phyloP scores from a whole-genome alignment of 2,329 filamentous ascomycete genomes.

The Monascus ruber region DNA sequence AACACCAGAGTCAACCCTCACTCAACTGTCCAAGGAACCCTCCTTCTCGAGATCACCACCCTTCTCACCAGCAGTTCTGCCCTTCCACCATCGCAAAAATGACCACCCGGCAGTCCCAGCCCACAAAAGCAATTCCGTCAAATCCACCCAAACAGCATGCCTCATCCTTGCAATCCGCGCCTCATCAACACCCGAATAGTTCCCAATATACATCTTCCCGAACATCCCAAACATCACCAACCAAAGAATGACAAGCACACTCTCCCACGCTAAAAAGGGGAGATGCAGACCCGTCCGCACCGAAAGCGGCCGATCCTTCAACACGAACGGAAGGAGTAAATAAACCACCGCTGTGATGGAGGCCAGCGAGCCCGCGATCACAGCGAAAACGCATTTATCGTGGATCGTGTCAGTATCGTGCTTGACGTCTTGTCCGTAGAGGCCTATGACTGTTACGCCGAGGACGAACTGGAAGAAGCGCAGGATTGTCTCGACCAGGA shows the following conservation, averaged over 20 bases:
- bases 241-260: constrained; percentile 65
- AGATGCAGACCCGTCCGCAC: constrained; percentile 12
- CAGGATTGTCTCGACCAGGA: constrained; percentile 32
- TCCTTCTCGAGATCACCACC: constrained; percentile 11
- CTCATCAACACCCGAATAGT: constrained; percentile 34
- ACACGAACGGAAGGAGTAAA: constrained; percentile 48
- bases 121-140: constrained; percentile 68
- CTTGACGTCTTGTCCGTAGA: constrained; percentile 63
- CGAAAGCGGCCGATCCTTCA: constrained; percentile 23
- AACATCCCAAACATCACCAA: constrained; percentile 75
- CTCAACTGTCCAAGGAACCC: constrained; percentile 3
- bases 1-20: constrained; percentile 1
- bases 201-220: constrained; percentile 65
- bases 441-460: constrained; percentile 62
- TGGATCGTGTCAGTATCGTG: constrained; percentile 33
- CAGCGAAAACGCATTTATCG: constrained; percentile 69
- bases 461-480: constrained; percentile 68
- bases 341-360: constrained; percentile 56
- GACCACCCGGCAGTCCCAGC: constrained; percentile 44
- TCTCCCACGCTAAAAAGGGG: constrained; percentile 55
- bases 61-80: constrained; percentile 2
- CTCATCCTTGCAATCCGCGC: constrained; percentile 60
- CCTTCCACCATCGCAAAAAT: constrained; percentile 25
- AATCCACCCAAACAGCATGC: constrained; percentile 72
- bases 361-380: constrained; percentile 55